Percentiles rank a stretch among this genome's conserved stretches.
phyloP scores from a whole-genome alignment of 306 rosid genomes.

The cucumber (Cucumis sativus) region Cucumber_9930_V3 NC_026657.2:6488001-6488500 shows the following conservation, averaged over 20 bases:
- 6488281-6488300: not conserved
- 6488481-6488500: not conserved
- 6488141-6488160: too few species aligned
- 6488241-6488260: not conserved
- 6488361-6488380: conserved; percentile 90
- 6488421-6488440: conserved; percentile 46
- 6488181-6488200: not conserved
- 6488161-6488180: too few species aligned
- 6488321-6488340: not conserved
- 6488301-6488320: not conserved
- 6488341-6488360: not conserved
- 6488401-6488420: conserved; percentile 49
- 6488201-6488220: not conserved
- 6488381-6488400: conserved; percentile 79
- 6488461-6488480: conserved; percentile 27
- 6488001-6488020: too few species aligned
- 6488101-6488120: not conserved
- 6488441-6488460: conserved; percentile 89
- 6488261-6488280: not conserved
- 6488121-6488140: not conserved
- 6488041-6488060: too few species aligned
- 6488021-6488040: too few species aligned
- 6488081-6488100: not conserved
- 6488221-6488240: not conserved
- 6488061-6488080: too few species aligned